Base-by-base conservation (phyloP, 1,284 basidiomycete genomes). In the Cryptococcus sp. region DNA sequence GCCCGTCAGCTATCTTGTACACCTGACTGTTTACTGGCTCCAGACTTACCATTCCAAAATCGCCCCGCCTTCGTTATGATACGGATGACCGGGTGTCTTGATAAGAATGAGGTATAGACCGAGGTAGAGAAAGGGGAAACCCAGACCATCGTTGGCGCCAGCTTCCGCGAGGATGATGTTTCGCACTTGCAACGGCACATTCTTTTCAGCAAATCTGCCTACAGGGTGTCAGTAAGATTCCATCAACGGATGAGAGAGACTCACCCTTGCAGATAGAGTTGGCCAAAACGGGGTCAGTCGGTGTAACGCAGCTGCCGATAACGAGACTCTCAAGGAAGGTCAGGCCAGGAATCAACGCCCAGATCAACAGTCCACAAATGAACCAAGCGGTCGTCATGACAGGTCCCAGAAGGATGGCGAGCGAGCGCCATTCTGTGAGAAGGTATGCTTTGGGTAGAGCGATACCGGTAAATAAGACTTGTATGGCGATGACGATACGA, bases 401-500 rank as follows among this genome's bases (percentile, higher is more conserved):
- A 2, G 91, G 90, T 10, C 83, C 82, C 7, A 98, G 79, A 0
- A 98, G 79, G 63, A 90, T 88, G 49, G 85, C 79, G 3, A 98
- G 73, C 59, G 87, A 89, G 60, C 81, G 83, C 88, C 90, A 93
- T 70, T 98, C 91, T 28, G 82, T 81, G 31, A 80, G 77, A 77
- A 97, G 86, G 73, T 97, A 98, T 2, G 70, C 71, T 75, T 91
- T 92, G 10, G 91, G 91, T 55, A 96, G 77, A 60, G 93, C 86
- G 39, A 98, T 93, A 3, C 94, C 94, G 52, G 97, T 91, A 31
- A 94, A 92, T 66, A 98, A 94, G 2, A 98, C 94, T 47, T 93
- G 92, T 53, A 98, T 88, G 3, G 91, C 94, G 45, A 98, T 85
- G 50, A 98, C 87, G 56, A 98, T 84, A 9, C 94, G 83, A 21